Percentiles rank a stretch among this genome's conserved stretches.
Evolutionary conservation across 257 asterid species (phyloP).

Genomic region (Forsythia suspensa): DNA sequence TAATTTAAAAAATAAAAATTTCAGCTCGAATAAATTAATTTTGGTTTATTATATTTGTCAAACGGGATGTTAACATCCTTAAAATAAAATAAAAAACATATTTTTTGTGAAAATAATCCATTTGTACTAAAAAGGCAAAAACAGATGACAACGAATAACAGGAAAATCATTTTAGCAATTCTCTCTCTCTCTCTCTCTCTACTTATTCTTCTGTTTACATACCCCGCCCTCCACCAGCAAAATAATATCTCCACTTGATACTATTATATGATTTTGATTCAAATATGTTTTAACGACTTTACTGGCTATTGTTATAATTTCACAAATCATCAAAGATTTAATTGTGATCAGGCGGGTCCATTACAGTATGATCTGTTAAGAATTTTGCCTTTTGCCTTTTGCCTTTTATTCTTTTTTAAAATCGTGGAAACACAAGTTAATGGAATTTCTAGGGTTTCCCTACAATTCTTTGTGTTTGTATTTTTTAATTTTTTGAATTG

Average conservation of each 20-base stretch:
- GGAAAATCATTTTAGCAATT: background rate
- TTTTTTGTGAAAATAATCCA: too few species aligned
- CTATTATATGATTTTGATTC: background rate
- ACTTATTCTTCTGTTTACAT: too few species aligned
- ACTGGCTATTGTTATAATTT: background rate
- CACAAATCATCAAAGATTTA: background rate
- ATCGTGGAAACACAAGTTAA: background rate
- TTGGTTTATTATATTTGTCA: too few species aligned
- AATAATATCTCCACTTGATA: background rate
- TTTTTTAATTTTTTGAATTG: background rate
- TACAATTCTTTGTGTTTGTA: background rate
- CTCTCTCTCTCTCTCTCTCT: background rate
- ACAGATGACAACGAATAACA: background rate
- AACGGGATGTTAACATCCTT: too few species aligned
- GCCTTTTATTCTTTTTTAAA: background rate
- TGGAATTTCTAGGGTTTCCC: background rate
- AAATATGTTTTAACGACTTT: background rate
- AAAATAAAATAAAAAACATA: too few species aligned
- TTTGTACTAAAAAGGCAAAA: background rate
- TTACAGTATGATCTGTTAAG: background rate
- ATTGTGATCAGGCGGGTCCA: background rate
- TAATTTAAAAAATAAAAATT: too few species aligned
- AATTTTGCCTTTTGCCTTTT: background rate
- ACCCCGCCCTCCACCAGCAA: background rate
- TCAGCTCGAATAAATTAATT: too few species aligned